Evolutionary conservation across 75 land plant species (phyloP).

Genomic region (Cryptomeria japonica): DNA sequence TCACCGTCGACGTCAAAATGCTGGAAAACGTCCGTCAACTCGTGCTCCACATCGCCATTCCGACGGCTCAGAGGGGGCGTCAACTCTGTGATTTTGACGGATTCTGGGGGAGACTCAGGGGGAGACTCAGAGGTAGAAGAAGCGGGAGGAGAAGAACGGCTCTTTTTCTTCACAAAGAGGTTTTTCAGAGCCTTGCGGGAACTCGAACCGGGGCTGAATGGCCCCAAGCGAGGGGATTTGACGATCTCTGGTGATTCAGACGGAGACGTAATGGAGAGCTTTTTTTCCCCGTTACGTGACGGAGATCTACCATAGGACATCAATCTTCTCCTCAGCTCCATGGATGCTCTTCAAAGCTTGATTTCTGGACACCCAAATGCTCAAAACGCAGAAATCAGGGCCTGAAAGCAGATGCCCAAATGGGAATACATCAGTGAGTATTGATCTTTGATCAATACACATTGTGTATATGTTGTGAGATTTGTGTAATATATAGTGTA

Average conservation of each 20-base stretch:
- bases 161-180: background rate
- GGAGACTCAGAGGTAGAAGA: too few species aligned
- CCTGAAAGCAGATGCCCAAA: background rate
- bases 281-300: background rate
- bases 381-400: background rate
- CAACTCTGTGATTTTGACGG: background rate
- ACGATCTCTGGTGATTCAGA: background rate
- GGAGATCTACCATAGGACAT: background rate
- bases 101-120: too few species aligned
- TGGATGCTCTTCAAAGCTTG: background rate
- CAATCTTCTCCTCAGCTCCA: background rate
- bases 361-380: background rate
- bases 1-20: slow-evolving; percentile 44
- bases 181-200: background rate
- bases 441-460: background rate
- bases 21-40: slow-evolving; percentile 30
- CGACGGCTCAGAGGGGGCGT: background rate
- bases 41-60: background rate
- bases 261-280: background rate
- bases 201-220: background rate
- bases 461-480: background rate
- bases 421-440: background rate
- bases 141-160: background rate
- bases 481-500: background rate
- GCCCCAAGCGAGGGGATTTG: background rate